Evolutionary conservation across 176 grass and related monocot species (phyloP), one percentile per base, ranked within the genome.

Genomic region (Pharus latifolius): DNA sequence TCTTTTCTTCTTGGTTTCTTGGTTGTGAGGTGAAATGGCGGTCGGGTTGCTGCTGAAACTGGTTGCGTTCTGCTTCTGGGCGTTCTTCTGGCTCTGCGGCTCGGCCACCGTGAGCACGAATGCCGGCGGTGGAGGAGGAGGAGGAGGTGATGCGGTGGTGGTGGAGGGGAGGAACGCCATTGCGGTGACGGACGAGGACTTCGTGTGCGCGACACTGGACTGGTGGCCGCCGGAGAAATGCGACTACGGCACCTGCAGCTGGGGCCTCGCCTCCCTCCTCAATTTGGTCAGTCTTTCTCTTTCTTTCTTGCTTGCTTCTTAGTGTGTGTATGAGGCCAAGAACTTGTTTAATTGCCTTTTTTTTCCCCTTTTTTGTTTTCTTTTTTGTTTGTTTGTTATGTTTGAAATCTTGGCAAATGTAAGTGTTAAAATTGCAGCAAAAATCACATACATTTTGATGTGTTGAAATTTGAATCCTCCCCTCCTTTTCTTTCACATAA

Each of bases 211-310:
- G 25, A 95, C 91, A 46, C 59, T 95, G 86, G 91, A 95, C 78
- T 95, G 85, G 91, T 95, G 91, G 91, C 91, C 91, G 60, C 91
- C 87, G 29, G 87, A 90, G 35, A 96, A 96, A 63, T 96, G 91
- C 49, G 91, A 96, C 47, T 96, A 90, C 59, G 91, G 91, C 31
- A 87, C 91, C 60, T 96, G 91, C 65, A 77, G 74, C 54, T 96
- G 91, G 91, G 91, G 91, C 19, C 56, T 12, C 34, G 83, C 83
- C 49, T 63, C 80, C 71, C 74, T 96, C 45, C 91, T 96, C 58
- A 91, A 87, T 71, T 27, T 96, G 80, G 91, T 96, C 27, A 41
- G 44, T 15, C 10, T 44, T 30, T 10, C 53, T 27, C 20, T 6
- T 20, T 31, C 58, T 52, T 6, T 16, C n/a, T 37, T 7, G 27